Evolutionary conservation across 495 filamentous ascomycete species (phyloP).

Genomic region (Pyrenula massariospora): DNA sequence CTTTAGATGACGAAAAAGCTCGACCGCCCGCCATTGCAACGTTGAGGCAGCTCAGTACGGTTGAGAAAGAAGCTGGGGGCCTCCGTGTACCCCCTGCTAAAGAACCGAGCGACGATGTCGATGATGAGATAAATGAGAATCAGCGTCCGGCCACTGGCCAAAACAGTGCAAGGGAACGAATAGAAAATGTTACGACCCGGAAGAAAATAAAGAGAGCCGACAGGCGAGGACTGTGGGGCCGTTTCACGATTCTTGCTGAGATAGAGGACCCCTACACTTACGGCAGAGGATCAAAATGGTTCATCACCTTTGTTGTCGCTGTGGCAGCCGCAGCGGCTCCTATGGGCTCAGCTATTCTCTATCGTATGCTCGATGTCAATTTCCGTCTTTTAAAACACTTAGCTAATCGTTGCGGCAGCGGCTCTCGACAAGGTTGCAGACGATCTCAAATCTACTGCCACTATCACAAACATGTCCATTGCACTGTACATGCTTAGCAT

Average conservation of each 20-base stretch:
- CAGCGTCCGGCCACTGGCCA: neutral
- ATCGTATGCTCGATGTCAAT: constrained; percentile 58
- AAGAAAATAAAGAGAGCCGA: constrained; percentile 22
- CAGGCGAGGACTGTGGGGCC: constrained; percentile 65
- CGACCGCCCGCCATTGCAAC: neutral
- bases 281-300: constrained; percentile 63
- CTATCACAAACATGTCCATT: constrained; percentile 70
- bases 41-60: neutral
- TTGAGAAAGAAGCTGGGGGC: neutral
- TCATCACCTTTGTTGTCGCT: constrained; percentile 70
- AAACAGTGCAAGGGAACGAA: neutral
- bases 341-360: constrained; percentile 75
- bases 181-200: neutral
- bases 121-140: neutral
- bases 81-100: neutral
- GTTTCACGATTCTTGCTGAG: constrained; percentile 70
- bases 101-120: neutral
- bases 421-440: constrained; percentile 56
- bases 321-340: constrained; percentile 66
- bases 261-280: constrained; percentile 68
- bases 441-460: constrained; percentile 53
- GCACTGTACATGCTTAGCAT: constrained; percentile 85
- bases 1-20: neutral
- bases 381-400: too few species aligned
- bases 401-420: constrained; percentile 40